Evolutionary conservation across 495 filamentous ascomycete genomes (phyloP).

Genomic region (Neurospora sp.): DNA sequence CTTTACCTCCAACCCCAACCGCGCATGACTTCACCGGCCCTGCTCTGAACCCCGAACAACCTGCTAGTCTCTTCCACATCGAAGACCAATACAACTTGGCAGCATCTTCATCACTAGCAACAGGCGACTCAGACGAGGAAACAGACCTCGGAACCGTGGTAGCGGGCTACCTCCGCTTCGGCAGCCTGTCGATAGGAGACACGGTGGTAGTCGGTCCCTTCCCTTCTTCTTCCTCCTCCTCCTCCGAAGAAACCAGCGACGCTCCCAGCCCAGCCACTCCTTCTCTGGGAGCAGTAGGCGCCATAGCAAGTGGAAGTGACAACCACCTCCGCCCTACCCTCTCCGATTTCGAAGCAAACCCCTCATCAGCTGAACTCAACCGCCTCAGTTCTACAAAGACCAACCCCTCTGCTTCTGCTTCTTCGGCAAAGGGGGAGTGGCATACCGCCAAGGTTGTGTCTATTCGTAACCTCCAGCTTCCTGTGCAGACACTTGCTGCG

Average conservation of each 20-base stretch:
- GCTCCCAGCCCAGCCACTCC: slow-evolving; percentile 19
- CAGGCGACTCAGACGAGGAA: slow-evolving; percentile 24
- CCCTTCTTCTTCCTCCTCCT: slow-evolving; percentile 15
- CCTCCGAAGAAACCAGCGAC: slow-evolving; percentile 26
- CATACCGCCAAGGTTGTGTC: slow-evolving; percentile 69
- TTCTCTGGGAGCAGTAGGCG: neutral
- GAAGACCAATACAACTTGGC: slow-evolving; percentile 61
- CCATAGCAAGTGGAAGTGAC: slow-evolving; percentile 16
- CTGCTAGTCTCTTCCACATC: slow-evolving; percentile 64
- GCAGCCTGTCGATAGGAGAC: slow-evolving; percentile 68
- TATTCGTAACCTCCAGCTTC: slow-evolving; percentile 77
- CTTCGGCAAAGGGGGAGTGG: slow-evolving; percentile 54
- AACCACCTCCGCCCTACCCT: slow-evolving; percentile 21
- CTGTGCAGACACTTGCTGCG: slow-evolving; percentile 61
- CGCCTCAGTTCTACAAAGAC: slow-evolving; percentile 20
- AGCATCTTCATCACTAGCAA: slow-evolving; percentile 32
- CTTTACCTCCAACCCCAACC: slow-evolving; percentile 51
- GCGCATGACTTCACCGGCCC: slow-evolving; percentile 32
- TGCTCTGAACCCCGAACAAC: slow-evolving; percentile 39
- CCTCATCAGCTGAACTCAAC: slow-evolving; percentile 31
- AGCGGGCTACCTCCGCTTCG: slow-evolving; percentile 73
- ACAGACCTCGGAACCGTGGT: slow-evolving; percentile 50
- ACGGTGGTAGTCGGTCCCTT: slow-evolving; percentile 74
- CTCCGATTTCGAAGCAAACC: slow-evolving; percentile 27
- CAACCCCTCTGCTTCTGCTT: slow-evolving; percentile 31